A percentile compares a stretch with the other conserved stretches of the same genome.
These are phyloP conservation scores for Aethionema arabicum DNA, from an alignment of 345 rosid genomes.

Conservation along the genomic window DNA sequence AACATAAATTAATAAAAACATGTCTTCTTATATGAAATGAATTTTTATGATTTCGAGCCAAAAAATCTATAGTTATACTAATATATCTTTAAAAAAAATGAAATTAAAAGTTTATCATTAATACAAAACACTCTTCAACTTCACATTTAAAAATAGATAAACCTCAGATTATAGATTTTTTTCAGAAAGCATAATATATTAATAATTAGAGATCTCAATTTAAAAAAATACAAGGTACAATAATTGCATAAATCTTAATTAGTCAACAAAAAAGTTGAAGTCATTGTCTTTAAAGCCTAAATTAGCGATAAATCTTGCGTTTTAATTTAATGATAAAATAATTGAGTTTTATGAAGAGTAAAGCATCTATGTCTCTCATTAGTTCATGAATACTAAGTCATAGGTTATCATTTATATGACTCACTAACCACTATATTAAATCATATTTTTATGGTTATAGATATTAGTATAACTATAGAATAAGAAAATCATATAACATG, in stretches of 20 bases:
- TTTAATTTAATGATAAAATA: conserved; percentile 5
- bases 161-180: too few relatives aligned
- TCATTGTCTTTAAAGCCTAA: conserved; percentile 23
- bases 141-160: too few relatives aligned
- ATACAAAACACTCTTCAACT: too few relatives aligned
- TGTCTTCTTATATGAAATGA: too few relatives aligned
- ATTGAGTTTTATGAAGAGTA: conserved; percentile 29
- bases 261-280: background rate
- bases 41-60: too few relatives aligned
- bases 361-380: conserved; percentile 31
- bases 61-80: too few relatives aligned
- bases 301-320: conserved; percentile 24
- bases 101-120: too few relatives aligned
- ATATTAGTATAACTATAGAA: too few relatives aligned
- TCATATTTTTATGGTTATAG: background rate
- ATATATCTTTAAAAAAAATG: too few relatives aligned
- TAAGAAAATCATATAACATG: too few relatives aligned
- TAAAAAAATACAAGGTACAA: conserved; percentile 29
- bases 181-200: too few relatives aligned
- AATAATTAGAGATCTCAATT: conserved; percentile 8
- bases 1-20: too few relatives aligned
- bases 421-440: conserved; percentile 34
- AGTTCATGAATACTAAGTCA: conserved; percentile 36
- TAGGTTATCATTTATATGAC: conserved; percentile 28
- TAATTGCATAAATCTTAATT: background rate